Base-by-base conservation (phyloP, 176 grass and related monocot genomes). In the Musa acuminata region DNA sequence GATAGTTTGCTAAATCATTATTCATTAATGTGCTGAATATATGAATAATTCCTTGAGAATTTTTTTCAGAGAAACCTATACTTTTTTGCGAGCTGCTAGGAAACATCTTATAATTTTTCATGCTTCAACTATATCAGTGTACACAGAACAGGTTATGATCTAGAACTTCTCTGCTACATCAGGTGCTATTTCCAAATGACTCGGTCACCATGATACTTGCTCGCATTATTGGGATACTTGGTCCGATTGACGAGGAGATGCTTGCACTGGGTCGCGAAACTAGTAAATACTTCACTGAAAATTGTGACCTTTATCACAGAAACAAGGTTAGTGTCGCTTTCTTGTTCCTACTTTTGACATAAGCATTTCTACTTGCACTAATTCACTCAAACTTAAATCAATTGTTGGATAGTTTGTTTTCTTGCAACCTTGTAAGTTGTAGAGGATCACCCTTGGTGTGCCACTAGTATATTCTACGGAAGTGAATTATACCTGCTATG, bases 101-200 rank as follows among this genome's bases (percentile, higher is more conserved):
- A 8, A 19, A 19, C 16, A 19, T 16, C 2, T 59, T 8, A 59
- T 59, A 59, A 19, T 59, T 59, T 13, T 59, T 59, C 57, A n/a
- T 59, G 57, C 57, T 59, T 72, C 69, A 75, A 54, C 27, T 81
- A 75, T 74, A 50, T 22, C n/a, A n/a, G 77, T 50, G 54, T 76
- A 64, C 43, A 64, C 43, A 52, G 35, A 9, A 75, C 52, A 13
- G 57, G 80, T 82, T 76, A 81, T 78, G 21, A 60, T 64, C 9
- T 71, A 51, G 19, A 21, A 59, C 10, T 81, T 65, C 35, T 49
- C 8, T 71, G 26, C 51, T 72, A 67, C 71, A 58, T 85, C 80
- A 98, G 95, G 95, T 98, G 72, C 67, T 98, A 72, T 98, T 98
- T 94, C 86, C 90, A 78, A 94, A 98, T 72, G 90, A 91, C 53